Conservation (phyloP, 768 basidiomycete genomes). For the Neoboletus magnificus region DNA sequence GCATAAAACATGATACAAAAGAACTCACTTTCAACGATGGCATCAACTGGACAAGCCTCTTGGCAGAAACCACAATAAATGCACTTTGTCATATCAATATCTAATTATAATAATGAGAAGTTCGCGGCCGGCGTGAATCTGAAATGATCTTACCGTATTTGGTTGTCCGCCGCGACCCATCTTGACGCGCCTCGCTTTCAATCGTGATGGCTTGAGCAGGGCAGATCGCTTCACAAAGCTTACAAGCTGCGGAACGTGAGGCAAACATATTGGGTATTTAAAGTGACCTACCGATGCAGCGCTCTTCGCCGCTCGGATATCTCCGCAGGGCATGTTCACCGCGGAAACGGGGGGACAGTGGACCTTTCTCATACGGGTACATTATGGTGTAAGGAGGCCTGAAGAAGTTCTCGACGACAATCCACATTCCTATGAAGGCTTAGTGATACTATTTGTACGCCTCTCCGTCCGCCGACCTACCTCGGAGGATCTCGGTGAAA, state of each 20-base stretch:
- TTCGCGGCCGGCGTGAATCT: not conserved
- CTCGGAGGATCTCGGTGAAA: slow-evolving; percentile 97
- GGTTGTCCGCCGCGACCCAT: slow-evolving; percentile 95
- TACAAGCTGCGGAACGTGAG: slow-evolving; percentile 67
- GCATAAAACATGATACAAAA: slow-evolving; percentile 7
- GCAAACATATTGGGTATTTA: not conserved
- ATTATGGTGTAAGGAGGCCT: slow-evolving; percentile 97
- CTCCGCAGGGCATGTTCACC: slow-evolving; percentile 96
- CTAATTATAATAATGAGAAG: slow-evolving; percentile 36
- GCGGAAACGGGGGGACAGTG: slow-evolving; percentile 94
- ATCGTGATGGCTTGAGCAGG: slow-evolving; percentile 99
- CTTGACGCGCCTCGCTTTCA: slow-evolving; percentile 93
- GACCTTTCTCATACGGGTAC: slow-evolving; percentile 98
- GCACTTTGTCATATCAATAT: slow-evolving; percentile 99
- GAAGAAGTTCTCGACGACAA: slow-evolving; percentile 89
- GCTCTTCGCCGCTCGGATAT: slow-evolving; percentile 97
- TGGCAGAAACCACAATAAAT: slow-evolving; percentile 99
- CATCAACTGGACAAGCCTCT: slow-evolving; percentile 98
- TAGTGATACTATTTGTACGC: slow-evolving; percentile 4
- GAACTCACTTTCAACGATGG: slow-evolving; percentile 93
- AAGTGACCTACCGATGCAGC: slow-evolving; percentile 83
- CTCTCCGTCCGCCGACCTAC: slow-evolving; percentile 42
- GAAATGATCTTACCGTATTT: slow-evolving; percentile 72
- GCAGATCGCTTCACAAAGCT: slow-evolving; percentile 98
- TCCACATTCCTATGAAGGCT: slow-evolving; percentile 82